phyloP scores from a whole-genome alignment of 2,329 filamentous ascomycete genomes.

The Metarhizium robertsii region DNA sequence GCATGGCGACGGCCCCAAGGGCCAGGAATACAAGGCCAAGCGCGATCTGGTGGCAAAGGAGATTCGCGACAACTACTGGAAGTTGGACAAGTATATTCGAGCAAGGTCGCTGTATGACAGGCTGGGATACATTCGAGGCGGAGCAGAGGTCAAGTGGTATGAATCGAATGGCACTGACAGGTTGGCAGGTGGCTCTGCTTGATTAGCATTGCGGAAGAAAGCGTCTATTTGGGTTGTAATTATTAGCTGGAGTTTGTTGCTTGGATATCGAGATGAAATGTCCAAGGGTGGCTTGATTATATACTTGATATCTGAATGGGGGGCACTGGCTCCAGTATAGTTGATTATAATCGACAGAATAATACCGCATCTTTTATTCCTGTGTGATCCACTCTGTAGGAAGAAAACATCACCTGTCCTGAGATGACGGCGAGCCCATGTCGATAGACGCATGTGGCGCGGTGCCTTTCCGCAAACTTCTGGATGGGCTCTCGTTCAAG shows the following conservation, averaged over 20 bases:
- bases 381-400: no score
- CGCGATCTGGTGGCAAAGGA: slow-evolving; percentile 52
- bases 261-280: no score
- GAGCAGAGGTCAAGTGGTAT: slow-evolving; percentile 66
- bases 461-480: no score
- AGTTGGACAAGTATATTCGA: slow-evolving; percentile 75
- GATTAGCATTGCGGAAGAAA: neutral
- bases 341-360: no score
- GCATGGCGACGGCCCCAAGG: slow-evolving; percentile 33
- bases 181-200: neutral
- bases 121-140: slow-evolving; percentile 20
- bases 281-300: neutral
- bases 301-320: neutral
- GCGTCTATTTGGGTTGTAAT: neutral
- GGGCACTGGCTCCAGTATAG: no score
- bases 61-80: slow-evolving; percentile 75
- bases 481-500: no score
- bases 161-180: neutral
- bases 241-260: no score
- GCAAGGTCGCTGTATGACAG: slow-evolving; percentile 74
- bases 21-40: slow-evolving; percentile 41
- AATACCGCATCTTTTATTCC: no score
- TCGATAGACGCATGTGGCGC: no score
- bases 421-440: no score
- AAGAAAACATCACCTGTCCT: no score